These are phyloP conservation scores for Colletotrichum karsti DNA, from an alignment of 2,329 filamentous ascomycete genomes.

Conservation along the genomic window DNA sequence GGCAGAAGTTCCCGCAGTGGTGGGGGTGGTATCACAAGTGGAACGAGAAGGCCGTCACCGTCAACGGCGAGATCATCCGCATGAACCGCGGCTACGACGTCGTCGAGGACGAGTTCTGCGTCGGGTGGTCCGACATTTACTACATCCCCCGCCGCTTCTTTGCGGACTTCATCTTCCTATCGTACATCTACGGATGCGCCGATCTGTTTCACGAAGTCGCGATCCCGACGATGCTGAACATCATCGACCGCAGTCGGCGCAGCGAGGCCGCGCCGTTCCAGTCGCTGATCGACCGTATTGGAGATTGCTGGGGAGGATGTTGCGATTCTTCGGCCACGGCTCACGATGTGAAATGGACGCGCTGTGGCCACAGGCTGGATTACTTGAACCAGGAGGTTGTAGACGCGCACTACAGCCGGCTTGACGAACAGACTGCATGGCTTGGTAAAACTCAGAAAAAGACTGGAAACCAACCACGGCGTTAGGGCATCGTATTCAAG, in stretches of 20 bases:
- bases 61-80: constrained; percentile 21
- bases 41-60: constrained; percentile 26
- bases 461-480: not conserved
- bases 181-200: constrained; percentile 33
- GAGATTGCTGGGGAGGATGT: constrained; percentile 31
- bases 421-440: constrained; percentile 26
- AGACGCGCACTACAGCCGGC: constrained; percentile 24
- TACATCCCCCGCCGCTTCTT: constrained; percentile 42
- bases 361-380: constrained; percentile 29
- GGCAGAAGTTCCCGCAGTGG: constrained; percentile 31
- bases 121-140: constrained; percentile 43
- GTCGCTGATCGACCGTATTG: constrained; percentile 28
- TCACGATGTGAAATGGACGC: constrained; percentile 26
- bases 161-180: constrained; percentile 38
- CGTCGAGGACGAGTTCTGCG: constrained; percentile 35
- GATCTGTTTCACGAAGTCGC: constrained; percentile 40
- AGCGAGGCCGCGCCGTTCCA: not conserved
- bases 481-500: not conserved
- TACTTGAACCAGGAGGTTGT: constrained; percentile 28
- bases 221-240: constrained; percentile 40
- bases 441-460: not conserved
- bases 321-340: constrained; percentile 28
- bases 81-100: constrained; percentile 18
- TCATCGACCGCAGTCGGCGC: constrained; percentile 37
- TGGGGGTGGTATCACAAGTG: constrained; percentile 29